A percentile compares a stretch with the other conserved stretches of the same genome.
These are phyloP conservation scores for Penicillium angulare DNA, from an alignment of 495 filamentous ascomycete species.

Conservation along the genomic window DNA sequence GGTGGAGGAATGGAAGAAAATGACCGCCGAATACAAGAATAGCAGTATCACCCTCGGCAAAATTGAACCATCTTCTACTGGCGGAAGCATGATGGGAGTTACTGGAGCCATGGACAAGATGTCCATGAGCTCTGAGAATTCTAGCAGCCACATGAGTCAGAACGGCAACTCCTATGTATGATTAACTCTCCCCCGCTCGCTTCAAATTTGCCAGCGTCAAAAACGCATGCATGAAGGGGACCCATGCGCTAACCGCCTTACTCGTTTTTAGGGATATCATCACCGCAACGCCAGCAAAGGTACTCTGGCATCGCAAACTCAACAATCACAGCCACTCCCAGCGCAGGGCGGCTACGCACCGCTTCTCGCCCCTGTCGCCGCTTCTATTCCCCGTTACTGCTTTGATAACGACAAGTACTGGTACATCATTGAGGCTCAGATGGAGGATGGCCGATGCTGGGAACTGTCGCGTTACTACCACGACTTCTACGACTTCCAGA, in stretches of 20 bases:
- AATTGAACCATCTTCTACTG: slow-evolving; percentile 54
- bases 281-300: slow-evolving; percentile 48
- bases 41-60: slow-evolving; percentile 95
- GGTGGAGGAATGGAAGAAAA: slow-evolving; percentile 99
- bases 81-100: slow-evolving; percentile 44
- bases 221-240: too few species aligned
- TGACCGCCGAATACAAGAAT: slow-evolving; percentile 99
- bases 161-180: slow-evolving; percentile 49
- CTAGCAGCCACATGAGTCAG: slow-evolving; percentile 34
- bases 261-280: slow-evolving; percentile 36
- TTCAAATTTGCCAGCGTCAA: too few species aligned
- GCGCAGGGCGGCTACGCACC: slow-evolving; percentile 33
- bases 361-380: slow-evolving; percentile 62
- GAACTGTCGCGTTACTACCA: slow-evolving; percentile 92
- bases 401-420: slow-evolving; percentile 98
- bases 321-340: slow-evolving; percentile 20
- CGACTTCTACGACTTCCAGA: slow-evolving; percentile 99
- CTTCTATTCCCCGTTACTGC: slow-evolving; percentile 88
- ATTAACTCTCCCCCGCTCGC: too few species aligned
- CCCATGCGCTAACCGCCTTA: not conserved
- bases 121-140: slow-evolving; percentile 57
- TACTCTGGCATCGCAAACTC: slow-evolving; percentile 29
- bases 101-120: slow-evolving; percentile 76
- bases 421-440: slow-evolving; percentile 90
- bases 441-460: slow-evolving; percentile 92